Base-by-base conservation (phyloP, 208 protist genomes). In the Leishmania lainsoni region DNA sequence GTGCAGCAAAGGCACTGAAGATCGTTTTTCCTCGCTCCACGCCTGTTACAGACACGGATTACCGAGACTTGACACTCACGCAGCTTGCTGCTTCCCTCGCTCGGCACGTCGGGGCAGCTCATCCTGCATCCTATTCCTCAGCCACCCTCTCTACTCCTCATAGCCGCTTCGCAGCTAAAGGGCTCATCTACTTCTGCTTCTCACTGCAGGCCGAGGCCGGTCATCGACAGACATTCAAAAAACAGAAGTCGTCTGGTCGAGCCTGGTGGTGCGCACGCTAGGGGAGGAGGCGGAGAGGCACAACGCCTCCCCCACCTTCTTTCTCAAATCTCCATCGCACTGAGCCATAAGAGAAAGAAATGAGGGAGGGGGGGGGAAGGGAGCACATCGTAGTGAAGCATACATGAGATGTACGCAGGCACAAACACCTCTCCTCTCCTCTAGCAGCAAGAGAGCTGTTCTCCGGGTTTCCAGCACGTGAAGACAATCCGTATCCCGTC, bases 161-260 rank as follows among this genome's bases (percentile, higher is more conserved):
- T 26, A 22, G 42, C 71, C n/a, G 35, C 52, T 48, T 87, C 76
- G 84, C 75, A 80, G 78, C 81, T 82, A 86, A 86, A 85, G 77
- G 81, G 76, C 79, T 81, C 81, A 77, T 81, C 51, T 51, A 56
- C 22, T n/a, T 29, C n/a, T 10, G 80, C 80, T 80, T 84, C 68
- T 84, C 80, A 84, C 76, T 56, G 39, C 79, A 78, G 80, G 45
- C 35, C 16, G 0, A 4, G 29, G 12, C 73, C 6, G 35, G 54
- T 26, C n/a, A 29, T 85, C 75, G 70, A 85, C 22, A 76, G 81
- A 81, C 76, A 85, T 85, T 85, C 75, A 79, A 80, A 85, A 76
- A 66, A 71, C 49, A 39, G 39, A 29, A 5, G 56, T 76, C 76
- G 81, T 80, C 76, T 69, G 45, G 17, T 26, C 63, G 10, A 70